Evolutionary conservation across 2,329 filamentous ascomycete species (phyloP).

Genomic region (Apiospora rasikravindrae): DNA sequence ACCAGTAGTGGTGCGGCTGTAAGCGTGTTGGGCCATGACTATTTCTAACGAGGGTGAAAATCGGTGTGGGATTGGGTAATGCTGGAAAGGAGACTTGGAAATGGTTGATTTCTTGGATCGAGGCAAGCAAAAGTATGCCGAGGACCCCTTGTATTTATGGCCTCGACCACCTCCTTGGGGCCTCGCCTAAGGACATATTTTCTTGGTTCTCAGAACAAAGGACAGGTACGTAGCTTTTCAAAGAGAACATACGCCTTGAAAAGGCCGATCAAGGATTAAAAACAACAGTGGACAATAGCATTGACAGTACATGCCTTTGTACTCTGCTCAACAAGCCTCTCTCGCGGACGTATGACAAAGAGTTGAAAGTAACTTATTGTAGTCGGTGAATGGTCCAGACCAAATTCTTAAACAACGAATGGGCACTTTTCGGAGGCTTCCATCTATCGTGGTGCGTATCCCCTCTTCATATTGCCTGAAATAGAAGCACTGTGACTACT

Average conservation of each 20-base stretch:
- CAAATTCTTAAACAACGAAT: not conserved
- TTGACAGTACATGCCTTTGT: not conserved
- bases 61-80: not conserved
- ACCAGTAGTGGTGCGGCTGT: not conserved
- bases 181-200: not conserved
- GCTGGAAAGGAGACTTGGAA: not conserved
- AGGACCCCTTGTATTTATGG: not conserved
- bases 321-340: not conserved
- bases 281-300: not conserved
- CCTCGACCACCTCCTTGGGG: too few species aligned
- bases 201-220: not conserved
- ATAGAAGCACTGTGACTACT: conserved; percentile 17
- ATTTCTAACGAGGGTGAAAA: not conserved
- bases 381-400: not conserved
- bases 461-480: conserved; percentile 21
- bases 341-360: not conserved
- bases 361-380: not conserved
- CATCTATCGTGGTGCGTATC: conserved; percentile 16
- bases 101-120: not conserved
- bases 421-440: not conserved
- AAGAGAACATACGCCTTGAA: too few species aligned
- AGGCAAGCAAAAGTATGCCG: not conserved
- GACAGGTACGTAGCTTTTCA: not conserved
- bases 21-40: not conserved
- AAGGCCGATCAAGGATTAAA: not conserved